These are phyloP conservation scores for Limtongia smithiae DNA, from an alignment of 805 yeast genomes.

Conservation along the genomic window DNA sequence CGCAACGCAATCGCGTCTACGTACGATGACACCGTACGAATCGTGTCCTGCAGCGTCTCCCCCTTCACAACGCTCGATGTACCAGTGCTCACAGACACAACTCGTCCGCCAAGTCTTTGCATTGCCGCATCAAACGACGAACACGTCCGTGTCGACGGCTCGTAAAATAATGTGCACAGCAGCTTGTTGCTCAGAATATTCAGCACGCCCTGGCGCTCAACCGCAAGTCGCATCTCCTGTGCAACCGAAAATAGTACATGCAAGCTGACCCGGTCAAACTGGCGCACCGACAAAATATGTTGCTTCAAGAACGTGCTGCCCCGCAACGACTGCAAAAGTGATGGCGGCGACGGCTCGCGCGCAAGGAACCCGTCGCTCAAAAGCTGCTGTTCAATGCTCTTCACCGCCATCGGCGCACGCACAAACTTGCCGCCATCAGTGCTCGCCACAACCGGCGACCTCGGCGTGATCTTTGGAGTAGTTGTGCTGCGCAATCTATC, in stretches of 20 bases:
- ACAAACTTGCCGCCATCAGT: conserved; percentile 39
- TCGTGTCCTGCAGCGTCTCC: conserved; percentile 94
- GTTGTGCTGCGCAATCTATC: conserved; percentile 21
- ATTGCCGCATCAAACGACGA: conserved; percentile 98
- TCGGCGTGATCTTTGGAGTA: conserved; percentile 27
- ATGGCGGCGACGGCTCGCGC: conserved; percentile 41
- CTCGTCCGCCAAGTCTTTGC: conserved; percentile 99
- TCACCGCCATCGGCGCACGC: conserved; percentile 31
- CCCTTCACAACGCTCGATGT: conserved; percentile 97
- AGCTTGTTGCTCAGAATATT: conserved; percentile 88
- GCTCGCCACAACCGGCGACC: conserved; percentile 32
- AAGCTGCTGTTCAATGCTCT: conserved; percentile 5
- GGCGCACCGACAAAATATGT: conserved; percentile 82
- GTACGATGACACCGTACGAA: conserved; percentile 90
- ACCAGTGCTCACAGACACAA: conserved; percentile 76
- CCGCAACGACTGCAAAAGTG: conserved; percentile 67
- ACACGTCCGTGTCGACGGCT: conserved; percentile 96
- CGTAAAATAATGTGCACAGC: conserved; percentile 92
- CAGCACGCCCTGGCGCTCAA: conserved; percentile 92
- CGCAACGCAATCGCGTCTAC: conserved; percentile 96
- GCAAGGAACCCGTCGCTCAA: conserved; percentile 20
- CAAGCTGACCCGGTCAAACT: conserved; percentile 80
- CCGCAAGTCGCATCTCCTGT: conserved; percentile 95
- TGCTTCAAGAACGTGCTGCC: conserved; percentile 89
- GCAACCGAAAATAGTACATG: conserved; percentile 94